Percentiles rank a stretch among this genome's conserved stretches.
These are phyloP conservation scores for Podospora didyma DNA, from an alignment of 495 filamentous ascomycete species.

Conservation along the genomic window DNA sequence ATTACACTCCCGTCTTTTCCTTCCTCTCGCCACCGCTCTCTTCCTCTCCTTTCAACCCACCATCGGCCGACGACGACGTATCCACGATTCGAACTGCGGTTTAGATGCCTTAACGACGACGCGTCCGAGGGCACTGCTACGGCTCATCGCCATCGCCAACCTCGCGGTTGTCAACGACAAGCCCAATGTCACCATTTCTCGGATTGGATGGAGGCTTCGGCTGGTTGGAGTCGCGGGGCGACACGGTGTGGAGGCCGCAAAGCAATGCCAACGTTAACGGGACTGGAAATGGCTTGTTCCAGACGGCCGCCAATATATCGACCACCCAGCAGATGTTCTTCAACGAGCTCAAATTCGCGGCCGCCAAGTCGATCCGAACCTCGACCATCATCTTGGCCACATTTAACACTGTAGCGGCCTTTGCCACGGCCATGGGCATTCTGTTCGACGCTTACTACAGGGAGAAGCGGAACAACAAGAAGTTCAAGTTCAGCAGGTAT, in stretches of 20 bases:
- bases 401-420: conserved; percentile 46
- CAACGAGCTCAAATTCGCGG: conserved; percentile 39
- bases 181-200: conserved; percentile 33
- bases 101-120: conserved; percentile 48
- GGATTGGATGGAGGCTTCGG: conserved; percentile 27
- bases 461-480: conserved; percentile 30
- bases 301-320: conserved; percentile 32
- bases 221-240: conserved; percentile 41
- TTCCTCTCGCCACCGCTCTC: conserved; percentile 17
- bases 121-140: conserved; percentile 33
- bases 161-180: conserved; percentile 23
- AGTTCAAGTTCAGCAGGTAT: conserved; percentile 29
- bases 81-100: conserved; percentile 30
- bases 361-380: conserved; percentile 43
- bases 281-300: conserved; percentile 26
- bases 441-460: conserved; percentile 38
- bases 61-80: conserved; percentile 25
- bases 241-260: conserved; percentile 22
- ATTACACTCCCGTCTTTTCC: conserved; percentile 26
- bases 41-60: conserved; percentile 24
- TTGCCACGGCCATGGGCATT: conserved; percentile 42
- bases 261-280: conserved; percentile 11
- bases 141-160: conserved; percentile 45
- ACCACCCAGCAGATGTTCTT: conserved; percentile 28
- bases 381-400: conserved; percentile 45